Base-by-base conservation (phyloP, 192 early-diverging fungal genomes). In the Globomyces pollinis-pini region DNA sequence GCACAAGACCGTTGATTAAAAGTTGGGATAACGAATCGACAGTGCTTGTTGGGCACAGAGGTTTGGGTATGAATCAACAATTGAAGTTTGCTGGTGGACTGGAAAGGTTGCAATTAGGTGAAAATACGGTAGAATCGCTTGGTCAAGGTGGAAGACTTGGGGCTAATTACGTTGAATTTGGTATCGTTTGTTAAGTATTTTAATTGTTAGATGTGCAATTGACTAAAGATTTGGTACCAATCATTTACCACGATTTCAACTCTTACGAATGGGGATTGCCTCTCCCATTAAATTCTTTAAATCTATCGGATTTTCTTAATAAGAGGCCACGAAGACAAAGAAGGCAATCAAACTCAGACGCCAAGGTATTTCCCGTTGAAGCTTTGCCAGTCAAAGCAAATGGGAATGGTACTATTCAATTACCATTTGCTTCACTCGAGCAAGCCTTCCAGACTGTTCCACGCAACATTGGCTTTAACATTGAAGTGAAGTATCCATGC, bases 401-500 rank as follows among this genome's bases (percentile, higher is more conserved):
- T 86, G 72, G 65, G 61, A 66, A n/a, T 12, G 84, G 83, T 26
- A 90, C 88, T 0, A 87, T 96, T 61, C 90, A 88, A 65, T 83
- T 80, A n/a, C 86, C 91, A 11, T 92, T 92, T 65, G 80, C 88
- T 0, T 95, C 91, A 13, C 77, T 97, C 23, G 74, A 76, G 50
- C 86, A 90, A 36, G 83, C 87, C 5, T 65, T 77, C 9, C 66
- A 87, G 78, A 75, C 66, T 23, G 81, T 95, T 18, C 91, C 93
- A 0, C 63, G 68, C 3, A 62, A 69, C 7, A 80, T 88, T 29
- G 93, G 91, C 3, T 97, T 94, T 63, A 94, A 95, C 60, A 88
- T 97, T 51, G 94, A 97, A 65, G 81, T 97, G 69, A 97, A 97
- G 71, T 97, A 95, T 57, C 94, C 94, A 3, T 88, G 90, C 81